A percentile compares a stretch with the other conserved stretches of the same genome.
Conservation (phyloP, 73 alveolate species). For the Paramecium sexaurelia region DNA sequence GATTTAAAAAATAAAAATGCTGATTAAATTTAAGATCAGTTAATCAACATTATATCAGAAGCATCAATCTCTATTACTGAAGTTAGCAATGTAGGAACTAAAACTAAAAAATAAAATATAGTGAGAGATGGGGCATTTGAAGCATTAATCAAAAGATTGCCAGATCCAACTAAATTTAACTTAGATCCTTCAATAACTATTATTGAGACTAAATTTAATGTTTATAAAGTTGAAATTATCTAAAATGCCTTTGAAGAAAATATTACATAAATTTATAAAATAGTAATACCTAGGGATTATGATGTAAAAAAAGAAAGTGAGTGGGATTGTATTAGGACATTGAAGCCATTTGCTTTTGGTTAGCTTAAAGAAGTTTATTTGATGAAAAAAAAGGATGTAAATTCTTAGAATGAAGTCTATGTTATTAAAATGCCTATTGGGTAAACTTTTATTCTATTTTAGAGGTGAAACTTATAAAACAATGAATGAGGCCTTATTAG, state of each 20-base stretch:
- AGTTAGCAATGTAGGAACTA: neutral
- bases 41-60: conserved; percentile 21
- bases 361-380: conserved; percentile 23
- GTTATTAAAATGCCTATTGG: conserved; percentile 55
- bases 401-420: neutral
- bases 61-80: neutral
- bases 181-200: neutral
- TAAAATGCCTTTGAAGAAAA: neutral
- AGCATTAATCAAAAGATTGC: neutral
- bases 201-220: neutral
- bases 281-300: neutral
- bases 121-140: conserved; percentile 20
- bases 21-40: neutral
- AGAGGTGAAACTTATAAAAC: conserved; percentile 22
- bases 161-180: neutral
- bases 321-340: conserved; percentile 40
- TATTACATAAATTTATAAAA: too few species aligned
- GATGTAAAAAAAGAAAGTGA: neutral
- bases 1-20: neutral
- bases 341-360: conserved; percentile 50
- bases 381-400: neutral
- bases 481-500: conserved; percentile 1
- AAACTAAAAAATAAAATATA: neutral
- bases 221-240: neutral
- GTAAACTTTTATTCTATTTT: neutral